Evolutionary conservation across 495 filamentous ascomycete genomes (phyloP), one percentile per base, ranked within the genome.

Genomic region (Annulohypoxylon bovei): DNA sequence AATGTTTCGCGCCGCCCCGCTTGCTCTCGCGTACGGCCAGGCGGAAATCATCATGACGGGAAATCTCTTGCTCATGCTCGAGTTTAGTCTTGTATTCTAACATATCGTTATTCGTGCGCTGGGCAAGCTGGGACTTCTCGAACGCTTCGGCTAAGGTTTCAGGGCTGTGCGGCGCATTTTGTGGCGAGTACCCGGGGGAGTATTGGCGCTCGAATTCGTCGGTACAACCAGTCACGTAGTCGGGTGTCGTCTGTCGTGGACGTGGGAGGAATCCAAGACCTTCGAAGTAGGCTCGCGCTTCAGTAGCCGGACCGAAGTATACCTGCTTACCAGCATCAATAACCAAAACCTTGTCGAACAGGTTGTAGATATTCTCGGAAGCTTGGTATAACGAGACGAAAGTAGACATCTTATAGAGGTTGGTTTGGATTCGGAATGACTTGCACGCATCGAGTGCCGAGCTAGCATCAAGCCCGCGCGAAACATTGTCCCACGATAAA

Each of bases 301-400:
- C 88, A 0, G 79, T 75, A 0, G 88, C 77, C 0, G 91, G 89
- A 0, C 94, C 94, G 68, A 93, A 95, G 80, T 91, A 97, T 2
- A 95, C 90, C 75, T 95, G 86, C 12, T 83, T 86, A 14, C 94
- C 94, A 28, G 86, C 84, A 63, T 96, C 91, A 52, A 97, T 91
- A 16, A 96, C 89, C 27, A 95, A 77, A 5, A 95, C 92, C 72
- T 95, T 96, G 80, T 97, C 93, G 68, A 97, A 97, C 49, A 90
- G 88, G 27, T 84, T 85, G 79, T 95, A 97, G 55, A 96, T 96
- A 68, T 87, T 91, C 77, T 97, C 92, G 3, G 88, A 90, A 0
- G 93, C 93, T 72, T 96, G 93, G 71, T 95, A 96, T 1, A 95
- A 81, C 0, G 90, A 92, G 4, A 93, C 92, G 53, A 94, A 93